Conservation (phyloP, 768 basidiomycete genomes). For the Agaricus subrufescens region DNA sequence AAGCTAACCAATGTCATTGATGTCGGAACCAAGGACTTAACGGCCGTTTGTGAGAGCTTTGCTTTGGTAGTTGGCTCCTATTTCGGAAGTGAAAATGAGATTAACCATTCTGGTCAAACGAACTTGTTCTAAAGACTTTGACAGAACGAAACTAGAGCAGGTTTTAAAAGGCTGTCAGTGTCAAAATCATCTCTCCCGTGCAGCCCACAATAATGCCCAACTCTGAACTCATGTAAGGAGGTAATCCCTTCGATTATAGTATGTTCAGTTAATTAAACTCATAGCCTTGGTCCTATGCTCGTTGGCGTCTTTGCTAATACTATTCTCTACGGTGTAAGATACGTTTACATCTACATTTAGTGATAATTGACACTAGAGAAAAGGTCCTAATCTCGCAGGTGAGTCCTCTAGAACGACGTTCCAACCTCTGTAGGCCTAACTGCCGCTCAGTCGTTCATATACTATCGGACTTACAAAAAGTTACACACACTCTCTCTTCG, state of each 20-base stretch:
- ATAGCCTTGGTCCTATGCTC: conserved; percentile 41
- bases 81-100: too few species aligned
- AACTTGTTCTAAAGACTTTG: too few species aligned
- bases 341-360: background rate
- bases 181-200: background rate
- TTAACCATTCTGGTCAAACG: too few species aligned
- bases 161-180: too few species aligned
- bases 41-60: too few species aligned
- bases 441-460: conserved; percentile 26
- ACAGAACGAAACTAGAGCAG: too few species aligned
- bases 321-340: conserved; percentile 40
- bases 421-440: background rate
- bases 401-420: background rate
- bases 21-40: too few species aligned
- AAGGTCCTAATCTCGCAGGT: conserved; percentile 35
- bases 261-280: background rate
- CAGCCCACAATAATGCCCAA: background rate
- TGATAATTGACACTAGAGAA: background rate
- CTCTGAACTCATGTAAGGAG: conserved; percentile 2
- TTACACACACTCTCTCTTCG: conserved; percentile 10
- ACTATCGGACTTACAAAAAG: conserved; percentile 36
- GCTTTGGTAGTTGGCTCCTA: too few species aligned
- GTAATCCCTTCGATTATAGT: background rate
- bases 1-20: too few species aligned
- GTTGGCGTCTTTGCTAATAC: conserved; percentile 38